Base-by-base conservation (phyloP, 1,139 yeast genomes). In the Pichia norvegensis region DNA sequence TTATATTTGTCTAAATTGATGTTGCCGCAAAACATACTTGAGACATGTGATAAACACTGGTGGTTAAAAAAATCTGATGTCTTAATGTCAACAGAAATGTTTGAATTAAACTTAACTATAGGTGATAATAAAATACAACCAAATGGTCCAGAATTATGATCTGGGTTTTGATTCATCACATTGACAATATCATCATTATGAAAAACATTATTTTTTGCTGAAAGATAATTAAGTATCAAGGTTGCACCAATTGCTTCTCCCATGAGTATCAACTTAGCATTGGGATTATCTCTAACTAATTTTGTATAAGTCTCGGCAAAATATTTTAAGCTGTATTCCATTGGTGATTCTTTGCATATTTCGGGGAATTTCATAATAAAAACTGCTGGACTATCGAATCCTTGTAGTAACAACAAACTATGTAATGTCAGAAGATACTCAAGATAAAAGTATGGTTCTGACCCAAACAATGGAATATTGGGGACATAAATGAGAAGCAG, bases 201-300 rank as follows among this genome's bases (percentile, higher is more conserved):
- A 35, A 44, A 48, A 19, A 38, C 38, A 10, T 33, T 33, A 31
- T 46, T 22, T n/a, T 43, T 43, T 6, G 42, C 20, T 5, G 70
- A 58, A 43, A 70, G 43, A 44, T 68, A 53, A n/a, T 68, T 58
- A 43, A 70, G 50, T 3, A 61, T 60, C 33, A 69, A 50, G 8
- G 67, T 67, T 1, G 72, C 76, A 2, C 77, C 76, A 11, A 66
- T 59, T 3, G 73, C 67, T 49, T 72, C 74, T 0, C 76, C 77
- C 41, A 61, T 53, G 10, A 69, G 44, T 2, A 66, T 57, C 4
- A 59, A 42, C 33, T 59, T 60, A 1, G 72, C 56, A 1, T 51
- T 42, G 0, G 63, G 64, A 33, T 51, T 25, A 7, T 17, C 13
- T 13, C 38, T 25, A 1, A 44, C 47, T 9, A 68, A 45, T 37